These are phyloP conservation scores for Ambrosiella beaveri DNA, from an alignment of 2,329 filamentous ascomycete species.

Conservation along the genomic window DNA sequence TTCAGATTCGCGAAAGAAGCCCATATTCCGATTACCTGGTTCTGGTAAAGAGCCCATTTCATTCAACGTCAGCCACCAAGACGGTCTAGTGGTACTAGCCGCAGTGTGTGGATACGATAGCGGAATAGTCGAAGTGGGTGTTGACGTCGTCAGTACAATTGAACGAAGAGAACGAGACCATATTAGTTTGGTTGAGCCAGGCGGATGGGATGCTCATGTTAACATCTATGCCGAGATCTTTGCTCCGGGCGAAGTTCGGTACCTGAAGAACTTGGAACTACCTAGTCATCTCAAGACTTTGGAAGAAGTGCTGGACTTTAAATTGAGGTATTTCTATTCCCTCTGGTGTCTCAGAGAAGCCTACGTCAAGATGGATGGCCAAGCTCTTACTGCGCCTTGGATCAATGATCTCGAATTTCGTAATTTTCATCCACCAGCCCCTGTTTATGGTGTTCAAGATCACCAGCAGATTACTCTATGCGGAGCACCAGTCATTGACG, in stretches of 20 bases:
- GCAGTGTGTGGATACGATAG: slow-evolving; percentile 27
- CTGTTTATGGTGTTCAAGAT: slow-evolving; percentile 14
- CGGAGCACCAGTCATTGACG: slow-evolving; percentile 1
- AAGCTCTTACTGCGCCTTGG: slow-evolving; percentile 60
- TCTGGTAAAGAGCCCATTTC: slow-evolving; percentile 28
- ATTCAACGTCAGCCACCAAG: slow-evolving; percentile 70
- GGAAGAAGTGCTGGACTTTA: slow-evolving; percentile 27
- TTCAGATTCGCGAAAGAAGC: slow-evolving; percentile 38
- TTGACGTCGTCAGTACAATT: slow-evolving; percentile 59
- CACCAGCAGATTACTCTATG: slow-evolving; percentile 5
- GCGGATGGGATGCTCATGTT: slow-evolving; percentile 50
- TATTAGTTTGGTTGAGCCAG: slow-evolving; percentile 33
- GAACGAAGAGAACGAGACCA: slow-evolving; percentile 50
- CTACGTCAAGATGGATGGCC: slow-evolving; percentile 69
- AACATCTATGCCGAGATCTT: slow-evolving; percentile 59
- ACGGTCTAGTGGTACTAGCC: slow-evolving; percentile 52
- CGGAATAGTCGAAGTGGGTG: slow-evolving; percentile 36
- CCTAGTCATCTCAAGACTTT: neutral
- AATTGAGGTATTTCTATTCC: slow-evolving; percentile 55
- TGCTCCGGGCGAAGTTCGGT: slow-evolving; percentile 39
- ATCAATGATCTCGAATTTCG: slow-evolving; percentile 52
- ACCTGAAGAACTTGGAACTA: slow-evolving; percentile 34
- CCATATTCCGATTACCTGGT: slow-evolving; percentile 32
- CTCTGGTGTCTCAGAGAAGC: slow-evolving; percentile 68
- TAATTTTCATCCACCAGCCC: slow-evolving; percentile 38